Base-by-base conservation (phyloP, 768 basidiomycete genomes). In the Lentinus tigrinus region DNA sequence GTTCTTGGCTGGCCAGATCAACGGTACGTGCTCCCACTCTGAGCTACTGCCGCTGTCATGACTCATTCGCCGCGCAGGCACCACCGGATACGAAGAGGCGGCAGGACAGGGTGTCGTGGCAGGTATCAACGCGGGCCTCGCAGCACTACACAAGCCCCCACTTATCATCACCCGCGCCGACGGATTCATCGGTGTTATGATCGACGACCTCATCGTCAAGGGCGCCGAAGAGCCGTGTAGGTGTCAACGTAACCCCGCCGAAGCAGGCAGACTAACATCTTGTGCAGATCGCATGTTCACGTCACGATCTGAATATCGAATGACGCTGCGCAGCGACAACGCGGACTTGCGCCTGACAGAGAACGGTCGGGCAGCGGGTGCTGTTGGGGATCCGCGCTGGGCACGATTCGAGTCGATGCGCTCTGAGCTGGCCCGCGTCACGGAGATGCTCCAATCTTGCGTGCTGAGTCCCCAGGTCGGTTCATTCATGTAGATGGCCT, bases 11-110 rank as follows among this genome's bases (percentile, higher is more conserved):
- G 93, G 93, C 3, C 93, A 95, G 70, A 95, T 95, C 65, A 95
- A 95, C 63, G 89, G 89, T 79, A 57, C 3, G 67, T 56, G 3
- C 3, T 9, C 13, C 1, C 9, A 37, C 23, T 3, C 7, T 10
- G n/a, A 4, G 8, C 11, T 1, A 6, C 13, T 24, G 13, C 2
- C 13, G 7, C 4, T 4, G 27, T 47, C 56, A 55, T 14, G 58
- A n/a, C 74, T 73, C 9, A 60, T n/a, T n/a, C n/a, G n/a, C n/a
- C 42, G 47, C 51, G 43, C 43, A 85, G 89, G 89, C 11, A 96
- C 94, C 1, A 96, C 94, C 2, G 94, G 94, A 4, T 96, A 96
- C 68, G 94, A 96, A 69, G 94, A 96, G 74, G 94, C 94, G 1
- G 94, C 91, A 2, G 92, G 91, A 3, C 94, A 95, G 69, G 94